phyloP scores from a whole-genome alignment of 2,329 filamentous ascomycete genomes.

The Xylariales sp. region DNA sequence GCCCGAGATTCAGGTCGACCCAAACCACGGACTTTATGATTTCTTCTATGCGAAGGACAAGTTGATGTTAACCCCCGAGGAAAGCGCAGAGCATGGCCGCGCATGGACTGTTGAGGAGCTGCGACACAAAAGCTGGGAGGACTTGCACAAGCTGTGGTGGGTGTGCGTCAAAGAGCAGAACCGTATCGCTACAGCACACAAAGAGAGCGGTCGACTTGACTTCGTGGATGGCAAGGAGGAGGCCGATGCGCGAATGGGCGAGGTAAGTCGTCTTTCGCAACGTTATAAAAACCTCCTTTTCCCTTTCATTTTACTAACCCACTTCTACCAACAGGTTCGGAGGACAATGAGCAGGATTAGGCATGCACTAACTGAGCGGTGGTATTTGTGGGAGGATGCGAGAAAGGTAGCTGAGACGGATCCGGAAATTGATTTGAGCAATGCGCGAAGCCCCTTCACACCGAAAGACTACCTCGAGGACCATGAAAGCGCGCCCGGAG shows the following conservation, averaged over 20 bases:
- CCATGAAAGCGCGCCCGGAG: conserved; percentile 46
- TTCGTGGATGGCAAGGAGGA: conserved; percentile 67
- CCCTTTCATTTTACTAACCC: conserved; percentile 12
- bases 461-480: conserved; percentile 53
- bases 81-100: conserved; percentile 79
- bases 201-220: conserved; percentile 74
- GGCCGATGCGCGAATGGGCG: conserved; percentile 65
- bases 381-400: conserved; percentile 87
- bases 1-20: conserved; percentile 69
- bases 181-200: conserved; percentile 80
- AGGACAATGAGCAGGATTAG: conserved; percentile 85
- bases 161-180: conserved; percentile 92
- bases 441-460: conserved; percentile 61
- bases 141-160: conserved; percentile 94
- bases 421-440: conserved; percentile 72
- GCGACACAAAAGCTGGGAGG: conserved; percentile 90
- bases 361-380: conserved; percentile 86
- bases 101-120: conserved; percentile 88
- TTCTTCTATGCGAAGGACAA: conserved; percentile 83
- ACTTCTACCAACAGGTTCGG: conserved; percentile 66
- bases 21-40: conserved; percentile 88
- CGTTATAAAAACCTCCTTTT: background rate
- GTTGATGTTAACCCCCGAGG: conserved; percentile 76
- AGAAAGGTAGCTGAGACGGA: conserved; percentile 73
- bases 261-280: conserved; percentile 61